phyloP scores from a whole-genome alignment of 371 early-diverging fungal species.

The Entomophthora muscae region DNA sequence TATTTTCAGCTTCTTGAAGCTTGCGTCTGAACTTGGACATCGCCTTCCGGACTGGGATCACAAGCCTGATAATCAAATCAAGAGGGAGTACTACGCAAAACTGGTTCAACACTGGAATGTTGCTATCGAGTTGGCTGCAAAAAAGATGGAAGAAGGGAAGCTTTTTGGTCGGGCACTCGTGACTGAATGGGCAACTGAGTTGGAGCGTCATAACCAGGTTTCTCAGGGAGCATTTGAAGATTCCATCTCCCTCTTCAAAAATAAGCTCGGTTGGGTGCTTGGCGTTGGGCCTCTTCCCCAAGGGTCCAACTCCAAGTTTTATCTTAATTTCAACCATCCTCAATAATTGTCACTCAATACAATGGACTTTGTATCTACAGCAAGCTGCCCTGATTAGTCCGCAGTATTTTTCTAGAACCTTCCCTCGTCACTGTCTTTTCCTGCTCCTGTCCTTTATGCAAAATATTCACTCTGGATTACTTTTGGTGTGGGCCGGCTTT shows the following conservation, averaged over 20 bases:
- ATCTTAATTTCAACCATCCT: background rate
- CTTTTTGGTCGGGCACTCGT: conserved; percentile 49
- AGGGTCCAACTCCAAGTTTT: background rate
- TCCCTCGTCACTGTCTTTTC: too few relatives aligned
- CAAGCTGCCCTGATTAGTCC: too few relatives aligned
- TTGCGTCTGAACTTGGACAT: conserved; percentile 51
- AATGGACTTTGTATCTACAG: too few relatives aligned
- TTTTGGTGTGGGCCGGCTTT: too few relatives aligned
- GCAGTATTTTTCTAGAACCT: too few relatives aligned
- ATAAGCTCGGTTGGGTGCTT: conserved; percentile 48
- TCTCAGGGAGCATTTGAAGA: conserved; percentile 28
- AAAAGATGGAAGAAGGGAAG: conserved; percentile 57
- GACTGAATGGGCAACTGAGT: conserved; percentile 61
- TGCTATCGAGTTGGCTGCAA: conserved; percentile 46
- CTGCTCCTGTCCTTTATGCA: too few relatives aligned
- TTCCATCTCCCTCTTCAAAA: conserved; percentile 43
- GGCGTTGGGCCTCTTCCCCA: conserved; percentile 14
- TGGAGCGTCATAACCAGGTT: conserved; percentile 32
- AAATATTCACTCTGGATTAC: too few relatives aligned
- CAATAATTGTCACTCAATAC: too few relatives aligned
- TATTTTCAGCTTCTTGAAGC: conserved; percentile 58
- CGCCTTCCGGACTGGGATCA: conserved; percentile 72
- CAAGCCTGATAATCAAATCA: conserved; percentile 39
- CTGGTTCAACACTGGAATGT: conserved; percentile 60
- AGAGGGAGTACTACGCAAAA: conserved; percentile 42